Evolutionary conservation across 345 rosid species (phyloP).

Genomic region (Linum trigynum): DNA sequence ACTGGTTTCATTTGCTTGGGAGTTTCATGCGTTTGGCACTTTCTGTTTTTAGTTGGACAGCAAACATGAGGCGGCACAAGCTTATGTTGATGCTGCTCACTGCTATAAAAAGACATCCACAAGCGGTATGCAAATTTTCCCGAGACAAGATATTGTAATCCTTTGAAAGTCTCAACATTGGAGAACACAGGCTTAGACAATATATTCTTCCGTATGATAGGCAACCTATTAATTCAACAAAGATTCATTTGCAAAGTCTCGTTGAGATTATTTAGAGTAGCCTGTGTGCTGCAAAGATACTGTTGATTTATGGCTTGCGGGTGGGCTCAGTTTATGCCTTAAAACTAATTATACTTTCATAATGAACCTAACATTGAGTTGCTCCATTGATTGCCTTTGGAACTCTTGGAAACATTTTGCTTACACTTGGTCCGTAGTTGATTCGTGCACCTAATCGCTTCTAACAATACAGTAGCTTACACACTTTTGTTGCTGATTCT

Average conservation of each 20-base stretch:
- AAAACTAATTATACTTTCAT: no score
- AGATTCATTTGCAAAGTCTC: neutral
- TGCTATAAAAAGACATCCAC: slow-evolving; percentile 73
- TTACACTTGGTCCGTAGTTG: neutral
- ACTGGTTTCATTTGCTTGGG: neutral
- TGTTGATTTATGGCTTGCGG: no score
- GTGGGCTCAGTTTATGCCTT: no score
- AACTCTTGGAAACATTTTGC: neutral
- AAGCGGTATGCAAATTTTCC: slow-evolving; percentile 37
- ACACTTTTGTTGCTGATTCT: neutral
- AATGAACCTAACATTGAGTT: no score
- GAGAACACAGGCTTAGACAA: neutral
- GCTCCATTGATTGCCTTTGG: neutral
- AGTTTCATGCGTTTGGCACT: slow-evolving; percentile 6
- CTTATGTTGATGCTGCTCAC: slow-evolving; percentile 80
- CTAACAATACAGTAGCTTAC: neutral
- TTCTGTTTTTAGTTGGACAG: slow-evolving; percentile 50
- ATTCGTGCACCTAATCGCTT: neutral
- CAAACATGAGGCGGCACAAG: slow-evolving; percentile 82
- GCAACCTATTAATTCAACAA: neutral
- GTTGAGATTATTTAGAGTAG: neutral
- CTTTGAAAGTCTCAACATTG: neutral
- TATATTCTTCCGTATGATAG: neutral
- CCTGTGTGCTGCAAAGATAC: neutral
- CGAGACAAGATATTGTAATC: neutral